Base-by-base conservation (phyloP, 2,329 filamentous ascomycete genomes). In the Apiospora malaysiana region DNA sequence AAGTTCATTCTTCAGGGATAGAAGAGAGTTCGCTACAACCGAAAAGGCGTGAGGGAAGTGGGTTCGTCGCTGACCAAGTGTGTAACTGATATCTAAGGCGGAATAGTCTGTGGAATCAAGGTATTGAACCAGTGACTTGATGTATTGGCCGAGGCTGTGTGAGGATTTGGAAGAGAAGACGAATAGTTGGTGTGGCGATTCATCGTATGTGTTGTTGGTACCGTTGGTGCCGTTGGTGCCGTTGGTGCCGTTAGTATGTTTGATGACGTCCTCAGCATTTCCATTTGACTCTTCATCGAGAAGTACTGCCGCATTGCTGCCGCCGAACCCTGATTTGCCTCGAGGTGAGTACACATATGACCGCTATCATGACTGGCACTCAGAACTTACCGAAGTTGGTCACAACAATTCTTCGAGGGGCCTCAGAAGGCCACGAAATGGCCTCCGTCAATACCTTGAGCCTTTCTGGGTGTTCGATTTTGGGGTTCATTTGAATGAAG, bases 401-500 rank as follows among this genome's bases (percentile, higher is more conserved):
- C 21, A 51, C 47, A 51, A n/a, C 21, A 10, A 51, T 16, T 51
- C 47, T 51, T 27, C 25, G 21, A 51, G 47, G 25, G 21, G 25
- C 21, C 12, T 27, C 47, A 27, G 2, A 10, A 10, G 47, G 47
- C 47, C 47, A 51, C 21, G 47, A 10, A n/a, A 51, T 27, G 47
- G 47, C 21, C 47, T 51, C n/a, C 25, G 21, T 42, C 40, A 42
- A 42, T 42, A 42, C 40, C 40, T 42, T 42, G 2, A 42, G 40
- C 40, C 40, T 42, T 42, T 42, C 40, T 9, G 40, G 40, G 40
- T 42, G 40, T 42, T 42, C 40, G 63, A 76, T 49, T 4, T 71
- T 71, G 49, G 73, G 72, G 65, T 85, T 85, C 1, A 77, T 74
- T n/a, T 75, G 80, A 23, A 79, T 74, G 66, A 84, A 85, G 59